Base-by-base conservation (phyloP, 768 basidiomycete genomes). In the Lactarius pseudohatsudake region DNA sequence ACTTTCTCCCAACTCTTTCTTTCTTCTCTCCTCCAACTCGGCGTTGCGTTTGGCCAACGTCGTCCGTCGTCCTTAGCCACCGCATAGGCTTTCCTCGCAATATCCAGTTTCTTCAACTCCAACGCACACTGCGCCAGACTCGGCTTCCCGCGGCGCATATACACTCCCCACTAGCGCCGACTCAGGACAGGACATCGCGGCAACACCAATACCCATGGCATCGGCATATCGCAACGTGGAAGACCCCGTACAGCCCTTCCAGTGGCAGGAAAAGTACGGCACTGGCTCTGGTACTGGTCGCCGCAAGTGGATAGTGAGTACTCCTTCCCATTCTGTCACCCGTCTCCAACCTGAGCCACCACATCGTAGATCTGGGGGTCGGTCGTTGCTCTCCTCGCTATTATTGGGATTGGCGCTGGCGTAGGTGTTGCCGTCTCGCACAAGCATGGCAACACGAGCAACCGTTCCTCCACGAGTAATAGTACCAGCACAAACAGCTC, bases 371-470 rank as follows among this genome's bases (percentile, higher is more conserved):
- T 87, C 66, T 77, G 86, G 61, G 84, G 82, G 26, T 78, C 81
- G 10, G 63, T 87, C 57, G 67, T 77, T 34, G 79, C 73, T 13
- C 70, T 91, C 30, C 64, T 84, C 34, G 74, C 81, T 57, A 74
- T 92, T 58, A 80, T 86, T 41, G 83, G 77, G n/a, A 77, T 81
- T 30, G 90, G 82, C 53, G 82, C 90, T 61, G 81, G 79, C 30
- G 81, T 88, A 26, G 92, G 91, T 28, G 85, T 94, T 43, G 75
- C 81, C 7, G 82, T 93, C 34, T 79, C 86, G 7, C 61, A 64
- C 16, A 50, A 43, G 15, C 15, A 60, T 67, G 76, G 75, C 34
- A 73, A 75, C 38, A 73, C 75, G 8, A 68, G 72, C 1, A 62
- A 70, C 26, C 60, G n/a, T 56, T 1, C 73, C 20, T 63, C 69